Conservation (phyloP, 2,329 filamentous ascomycete genomes). For the Sclerotinia minor region DNA sequence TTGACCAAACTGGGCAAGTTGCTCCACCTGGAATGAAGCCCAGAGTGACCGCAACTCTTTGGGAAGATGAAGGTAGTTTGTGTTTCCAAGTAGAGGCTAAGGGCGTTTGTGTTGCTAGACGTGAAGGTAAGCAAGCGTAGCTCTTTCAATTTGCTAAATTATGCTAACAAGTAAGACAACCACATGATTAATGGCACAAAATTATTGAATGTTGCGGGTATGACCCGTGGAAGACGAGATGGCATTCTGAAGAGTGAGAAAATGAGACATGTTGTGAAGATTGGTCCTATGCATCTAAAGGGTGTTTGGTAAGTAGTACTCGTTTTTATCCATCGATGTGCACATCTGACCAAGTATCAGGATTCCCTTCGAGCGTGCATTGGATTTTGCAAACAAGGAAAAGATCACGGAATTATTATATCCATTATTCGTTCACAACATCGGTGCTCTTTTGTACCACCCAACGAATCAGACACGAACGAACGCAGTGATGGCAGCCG, state of each 20-base stretch:
- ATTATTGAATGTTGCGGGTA: constrained; percentile 92
- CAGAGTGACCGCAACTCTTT: constrained; percentile 90
- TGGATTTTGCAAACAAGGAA: constrained; percentile 99
- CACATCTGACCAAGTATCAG: constrained; percentile 49
- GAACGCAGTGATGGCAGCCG: constrained; percentile 84
- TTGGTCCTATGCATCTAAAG: constrained; percentile 98
- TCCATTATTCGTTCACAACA: constrained; percentile 96
- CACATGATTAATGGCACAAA: constrained; percentile 99
- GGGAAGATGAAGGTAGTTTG: constrained; percentile 96
- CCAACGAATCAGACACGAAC: constrained; percentile 82
- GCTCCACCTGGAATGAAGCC: constrained; percentile 95
- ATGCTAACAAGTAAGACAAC: constrained; percentile 63
- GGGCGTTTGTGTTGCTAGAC: constrained; percentile 89
- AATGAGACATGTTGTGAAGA: constrained; percentile 94
- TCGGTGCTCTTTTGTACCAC: constrained; percentile 89
- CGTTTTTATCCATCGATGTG: neutral
- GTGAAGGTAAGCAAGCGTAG: constrained; percentile 74
- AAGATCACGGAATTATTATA: constrained; percentile 97
- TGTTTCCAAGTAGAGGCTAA: constrained; percentile 98
- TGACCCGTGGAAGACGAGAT: constrained; percentile 93
- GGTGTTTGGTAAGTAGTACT: constrained; percentile 79
- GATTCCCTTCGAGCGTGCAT: constrained; percentile 96
- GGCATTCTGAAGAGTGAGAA: constrained; percentile 98
- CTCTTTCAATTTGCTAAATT: constrained; percentile 5
- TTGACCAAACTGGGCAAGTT: constrained; percentile 87